Evolutionary conservation across 129 eudicot genomes (phyloP).

Genomic region (Helianthus tuberosus): DNA sequence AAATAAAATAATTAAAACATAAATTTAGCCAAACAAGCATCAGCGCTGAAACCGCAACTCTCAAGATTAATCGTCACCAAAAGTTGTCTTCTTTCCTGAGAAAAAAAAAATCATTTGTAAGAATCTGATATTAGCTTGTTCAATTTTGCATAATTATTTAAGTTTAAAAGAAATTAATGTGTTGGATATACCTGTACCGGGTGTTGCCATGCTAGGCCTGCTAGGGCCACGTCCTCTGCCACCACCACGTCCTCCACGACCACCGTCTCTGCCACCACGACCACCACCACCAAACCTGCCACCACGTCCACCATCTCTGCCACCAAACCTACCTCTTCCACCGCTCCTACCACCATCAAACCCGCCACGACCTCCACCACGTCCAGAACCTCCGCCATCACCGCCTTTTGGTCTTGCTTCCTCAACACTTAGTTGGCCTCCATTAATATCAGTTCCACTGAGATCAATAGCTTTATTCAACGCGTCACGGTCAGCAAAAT

Average conservation of each 20-base stretch:
- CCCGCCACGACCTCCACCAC: conserved; percentile 34
- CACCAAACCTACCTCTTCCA: conserved; percentile 27
- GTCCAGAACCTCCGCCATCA: conserved; percentile 28
- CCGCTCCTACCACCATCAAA: conserved; percentile 32
- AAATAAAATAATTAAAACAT: background rate
- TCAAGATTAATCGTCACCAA: conserved; percentile 49
- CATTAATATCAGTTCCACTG: conserved; percentile 53
- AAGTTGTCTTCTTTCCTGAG: conserved; percentile 69
- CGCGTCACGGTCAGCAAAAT: conserved; percentile 49
- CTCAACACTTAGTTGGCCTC: conserved; percentile 41
- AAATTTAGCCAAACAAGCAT: conserved; percentile 9
- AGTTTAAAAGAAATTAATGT: background rate
- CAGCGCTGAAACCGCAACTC: background rate
- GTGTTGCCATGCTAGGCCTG: conserved; percentile 54
- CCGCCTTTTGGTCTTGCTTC: conserved; percentile 61
- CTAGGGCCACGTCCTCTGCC: conserved; percentile 59
- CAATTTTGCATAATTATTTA: background rate
- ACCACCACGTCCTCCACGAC: conserved; percentile 41
- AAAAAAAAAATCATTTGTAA: background rate
- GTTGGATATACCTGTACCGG: conserved; percentile 44
- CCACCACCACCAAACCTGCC: conserved; percentile 36
- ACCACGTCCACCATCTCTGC: conserved; percentile 37
- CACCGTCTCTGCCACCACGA: conserved; percentile 37
- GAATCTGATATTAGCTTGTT: background rate
- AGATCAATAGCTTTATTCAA: conserved; percentile 66